A percentile compares a stretch with the other conserved stretches of the same genome.
Evolutionary conservation across 345 rosid species (phyloP).

Genomic region (Balakata baccata): DNA sequence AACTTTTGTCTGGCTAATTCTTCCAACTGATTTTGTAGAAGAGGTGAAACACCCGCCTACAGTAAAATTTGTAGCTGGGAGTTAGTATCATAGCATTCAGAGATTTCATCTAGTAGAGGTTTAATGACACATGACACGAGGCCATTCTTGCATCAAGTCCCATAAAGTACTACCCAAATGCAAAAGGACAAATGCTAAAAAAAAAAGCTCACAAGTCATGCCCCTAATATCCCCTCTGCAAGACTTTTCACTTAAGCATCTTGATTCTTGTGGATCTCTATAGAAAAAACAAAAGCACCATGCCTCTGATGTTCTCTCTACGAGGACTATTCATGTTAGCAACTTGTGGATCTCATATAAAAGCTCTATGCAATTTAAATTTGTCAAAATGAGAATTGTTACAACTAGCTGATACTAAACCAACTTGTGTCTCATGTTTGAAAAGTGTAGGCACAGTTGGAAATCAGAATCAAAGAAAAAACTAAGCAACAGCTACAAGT

Average conservation of each 20-base stretch:
- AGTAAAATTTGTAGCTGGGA: background rate
- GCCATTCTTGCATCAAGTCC: background rate
- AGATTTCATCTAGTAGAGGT: background rate
- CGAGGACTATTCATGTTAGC: background rate
- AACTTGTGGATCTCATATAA: background rate
- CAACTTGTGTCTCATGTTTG: background rate
- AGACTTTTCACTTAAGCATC: background rate
- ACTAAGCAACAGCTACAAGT: no score
- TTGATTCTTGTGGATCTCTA: constrained; percentile 38
- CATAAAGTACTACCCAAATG: background rate
- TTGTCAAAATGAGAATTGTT: constrained; percentile 3
- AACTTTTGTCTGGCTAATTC: constrained; percentile 53
- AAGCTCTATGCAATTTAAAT: background rate
- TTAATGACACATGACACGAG: background rate
- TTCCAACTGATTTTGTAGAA: constrained; percentile 70
- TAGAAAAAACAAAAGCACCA: background rate
- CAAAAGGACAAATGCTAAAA: constrained; percentile 1
- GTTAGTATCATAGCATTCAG: background rate
- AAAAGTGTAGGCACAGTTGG: background rate
- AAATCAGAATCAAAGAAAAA: background rate
- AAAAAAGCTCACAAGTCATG: background rate
- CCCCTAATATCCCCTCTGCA: background rate
- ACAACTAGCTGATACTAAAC: no score
- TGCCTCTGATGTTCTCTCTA: background rate
- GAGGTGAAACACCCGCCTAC: constrained; percentile 78